phyloP scores from a whole-genome alignment of 106 monocot species.

The Agapanthus africanus region DNA sequence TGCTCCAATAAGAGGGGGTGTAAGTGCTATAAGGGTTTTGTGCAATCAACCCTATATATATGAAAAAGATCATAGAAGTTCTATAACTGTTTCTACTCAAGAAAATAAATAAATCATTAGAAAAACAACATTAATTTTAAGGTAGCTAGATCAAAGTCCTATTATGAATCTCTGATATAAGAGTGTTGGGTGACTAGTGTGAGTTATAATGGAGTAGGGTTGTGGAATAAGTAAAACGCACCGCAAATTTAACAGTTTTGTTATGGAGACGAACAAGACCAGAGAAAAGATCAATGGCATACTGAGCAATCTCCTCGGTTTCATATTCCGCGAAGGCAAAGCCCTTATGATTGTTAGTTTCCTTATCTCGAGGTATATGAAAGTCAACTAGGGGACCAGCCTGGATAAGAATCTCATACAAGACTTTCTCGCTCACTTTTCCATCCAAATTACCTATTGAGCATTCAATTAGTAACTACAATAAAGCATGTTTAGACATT shows the following conservation, averaged over 20 bases:
- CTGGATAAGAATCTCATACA: too few relatives aligned
- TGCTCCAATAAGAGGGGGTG: too few relatives aligned
- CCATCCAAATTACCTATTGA: too few relatives aligned
- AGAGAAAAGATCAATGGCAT: too few relatives aligned
- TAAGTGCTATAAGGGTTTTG: too few relatives aligned
- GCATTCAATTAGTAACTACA: constrained; percentile 17
- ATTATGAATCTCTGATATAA: not conserved
- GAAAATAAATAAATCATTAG: too few relatives aligned
- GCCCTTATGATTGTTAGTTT: constrained; percentile 61
- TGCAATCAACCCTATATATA: too few relatives aligned
- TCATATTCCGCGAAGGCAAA: constrained; percentile 90
- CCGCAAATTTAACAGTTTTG: constrained; percentile 78
- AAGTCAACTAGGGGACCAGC: constrained; percentile 75
- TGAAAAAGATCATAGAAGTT: too few relatives aligned
- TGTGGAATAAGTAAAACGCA: constrained; percentile 22
- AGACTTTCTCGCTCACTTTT: too few relatives aligned
- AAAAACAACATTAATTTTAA: too few relatives aligned
- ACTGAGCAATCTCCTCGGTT: constrained; percentile 63
- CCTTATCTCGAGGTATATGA: constrained; percentile 74
- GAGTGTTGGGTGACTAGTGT: not conserved
- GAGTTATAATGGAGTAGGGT: not conserved
- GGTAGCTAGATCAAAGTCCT: not conserved
- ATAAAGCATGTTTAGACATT: not conserved
- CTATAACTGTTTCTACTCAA: too few relatives aligned
- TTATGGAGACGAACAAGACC: constrained; percentile 71